phyloP scores from a whole-genome alignment of 2,329 filamentous ascomycete genomes.

The Scytalidium sp. region DNA sequence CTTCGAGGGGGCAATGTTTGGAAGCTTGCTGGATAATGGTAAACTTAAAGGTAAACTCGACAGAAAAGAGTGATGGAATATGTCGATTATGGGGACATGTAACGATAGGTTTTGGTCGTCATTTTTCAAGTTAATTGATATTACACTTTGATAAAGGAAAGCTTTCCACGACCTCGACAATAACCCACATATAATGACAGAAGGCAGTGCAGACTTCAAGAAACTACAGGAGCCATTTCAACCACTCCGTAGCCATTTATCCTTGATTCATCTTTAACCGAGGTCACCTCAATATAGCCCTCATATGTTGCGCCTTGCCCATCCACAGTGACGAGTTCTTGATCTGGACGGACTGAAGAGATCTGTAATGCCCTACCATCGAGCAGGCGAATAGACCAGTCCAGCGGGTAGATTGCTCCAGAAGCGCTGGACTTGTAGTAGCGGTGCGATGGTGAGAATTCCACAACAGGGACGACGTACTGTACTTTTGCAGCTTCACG shows the following conservation, averaged over 20 bases:
- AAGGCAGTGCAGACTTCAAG: not conserved
- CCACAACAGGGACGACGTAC: not conserved
- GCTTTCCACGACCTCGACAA: too few species aligned
- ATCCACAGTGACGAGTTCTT: not conserved
- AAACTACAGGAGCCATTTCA: not conserved
- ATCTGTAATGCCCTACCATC: not conserved
- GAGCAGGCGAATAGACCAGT: not conserved
- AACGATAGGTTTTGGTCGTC: too few species aligned
- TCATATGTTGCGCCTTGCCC: not conserved
- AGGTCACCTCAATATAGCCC: not conserved
- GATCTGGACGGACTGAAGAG: not conserved
- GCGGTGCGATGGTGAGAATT: not conserved
- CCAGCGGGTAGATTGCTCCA: not conserved
- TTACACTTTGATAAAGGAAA: too few species aligned
- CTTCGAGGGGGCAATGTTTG: slow-evolving; percentile 20
- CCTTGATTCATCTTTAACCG: not conserved
- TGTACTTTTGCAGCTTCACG: not conserved
- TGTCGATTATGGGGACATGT: too few species aligned
- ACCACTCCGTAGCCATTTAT: not conserved
- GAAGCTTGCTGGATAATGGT: slow-evolving; percentile 16
- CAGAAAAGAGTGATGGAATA: not conserved
- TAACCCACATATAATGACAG: too few species aligned
- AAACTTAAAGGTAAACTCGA: slow-evolving; percentile 14
- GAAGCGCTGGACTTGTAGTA: not conserved
- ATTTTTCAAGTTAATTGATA: too few species aligned